Conservation (phyloP, 1,284 basidiomycete genomes). For the Moesziomyces sp. region DNA sequence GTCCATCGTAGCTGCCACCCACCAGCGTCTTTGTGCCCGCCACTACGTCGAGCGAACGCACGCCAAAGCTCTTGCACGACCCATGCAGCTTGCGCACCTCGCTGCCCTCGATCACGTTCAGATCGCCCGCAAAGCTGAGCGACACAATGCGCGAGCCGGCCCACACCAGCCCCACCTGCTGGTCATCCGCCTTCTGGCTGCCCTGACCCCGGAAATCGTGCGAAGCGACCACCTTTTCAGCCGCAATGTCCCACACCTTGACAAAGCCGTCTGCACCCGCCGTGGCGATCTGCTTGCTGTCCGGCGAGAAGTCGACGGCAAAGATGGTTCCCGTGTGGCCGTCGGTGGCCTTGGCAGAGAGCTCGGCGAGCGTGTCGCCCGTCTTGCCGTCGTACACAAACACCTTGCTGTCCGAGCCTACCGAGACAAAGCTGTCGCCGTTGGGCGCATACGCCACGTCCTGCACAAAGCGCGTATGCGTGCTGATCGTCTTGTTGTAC, state of each 20-base stretch:
- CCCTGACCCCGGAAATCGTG: slow-evolving; percentile 51
- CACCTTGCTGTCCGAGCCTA: slow-evolving; percentile 87
- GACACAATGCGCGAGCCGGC: slow-evolving; percentile 79
- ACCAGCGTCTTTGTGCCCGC: slow-evolving; percentile 32
- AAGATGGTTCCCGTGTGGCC: slow-evolving; percentile 69
- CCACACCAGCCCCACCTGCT: slow-evolving; percentile 88
- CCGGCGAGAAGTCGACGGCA: slow-evolving; percentile 70
- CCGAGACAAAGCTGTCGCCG: slow-evolving; percentile 78
- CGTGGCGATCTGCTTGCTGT: slow-evolving; percentile 79
- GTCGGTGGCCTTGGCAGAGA: slow-evolving; percentile 38
- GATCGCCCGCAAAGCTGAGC: slow-evolving; percentile 82
- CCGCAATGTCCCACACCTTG: slow-evolving; percentile 57
- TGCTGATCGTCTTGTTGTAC: slow-evolving; percentile 67
- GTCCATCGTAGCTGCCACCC: slow-evolving; percentile 78
- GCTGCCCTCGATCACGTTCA: slow-evolving; percentile 74
- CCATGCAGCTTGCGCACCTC: slow-evolving; percentile 44
- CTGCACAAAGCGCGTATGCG: slow-evolving; percentile 93
- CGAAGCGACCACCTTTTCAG: slow-evolving; percentile 31
- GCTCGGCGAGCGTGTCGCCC: slow-evolving; percentile 74
- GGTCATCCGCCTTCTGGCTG: slow-evolving; percentile 68
- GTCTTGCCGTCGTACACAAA: slow-evolving; percentile 92
- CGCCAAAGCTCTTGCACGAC: slow-evolving; percentile 44
- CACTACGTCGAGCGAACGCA: slow-evolving; percentile 34
- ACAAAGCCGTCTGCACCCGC: slow-evolving; percentile 86
- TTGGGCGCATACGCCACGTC: slow-evolving; percentile 82